phyloP scores from a whole-genome alignment of 169 alveolate species.

The Toxoplasma gondii region DNA sequence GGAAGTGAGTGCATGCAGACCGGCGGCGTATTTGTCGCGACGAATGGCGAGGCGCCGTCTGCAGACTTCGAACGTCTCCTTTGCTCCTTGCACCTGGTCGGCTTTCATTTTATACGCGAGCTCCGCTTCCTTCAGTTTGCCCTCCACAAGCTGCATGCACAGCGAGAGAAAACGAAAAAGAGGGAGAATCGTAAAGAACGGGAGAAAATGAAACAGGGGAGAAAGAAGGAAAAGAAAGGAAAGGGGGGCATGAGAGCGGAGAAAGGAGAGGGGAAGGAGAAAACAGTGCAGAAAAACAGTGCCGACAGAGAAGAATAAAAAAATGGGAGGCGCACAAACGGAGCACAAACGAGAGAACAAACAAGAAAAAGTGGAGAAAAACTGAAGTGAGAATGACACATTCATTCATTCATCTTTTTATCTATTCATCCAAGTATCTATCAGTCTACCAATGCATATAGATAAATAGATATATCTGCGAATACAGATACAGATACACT shows the following conservation, averaged over 20 bases:
- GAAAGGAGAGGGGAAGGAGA: background rate
- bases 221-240: background rate
- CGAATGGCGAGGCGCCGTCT: background rate
- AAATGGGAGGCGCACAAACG: background rate
- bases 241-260: background rate
- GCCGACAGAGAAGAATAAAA: background rate
- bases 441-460: too few relatives aligned
- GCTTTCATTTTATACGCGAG: conserved; percentile 5
- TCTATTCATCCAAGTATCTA: too few relatives aligned
- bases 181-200: background rate
- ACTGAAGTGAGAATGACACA: too few relatives aligned
- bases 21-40: background rate
- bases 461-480: too few relatives aligned
- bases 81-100: background rate
- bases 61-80: background rate
- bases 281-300: too few relatives aligned
- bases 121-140: background rate
- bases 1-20: background rate
- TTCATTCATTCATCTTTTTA: too few relatives aligned
- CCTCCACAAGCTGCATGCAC: background rate
- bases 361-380: too few relatives aligned
- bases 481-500: too few relatives aligned
- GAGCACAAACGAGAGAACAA: too few relatives aligned
- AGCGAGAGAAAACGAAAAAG: background rate
- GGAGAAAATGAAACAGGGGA: background rate